phyloP scores from a whole-genome alignment of 306 rosid species.

The Fragaria nilgerrensis region DNA sequence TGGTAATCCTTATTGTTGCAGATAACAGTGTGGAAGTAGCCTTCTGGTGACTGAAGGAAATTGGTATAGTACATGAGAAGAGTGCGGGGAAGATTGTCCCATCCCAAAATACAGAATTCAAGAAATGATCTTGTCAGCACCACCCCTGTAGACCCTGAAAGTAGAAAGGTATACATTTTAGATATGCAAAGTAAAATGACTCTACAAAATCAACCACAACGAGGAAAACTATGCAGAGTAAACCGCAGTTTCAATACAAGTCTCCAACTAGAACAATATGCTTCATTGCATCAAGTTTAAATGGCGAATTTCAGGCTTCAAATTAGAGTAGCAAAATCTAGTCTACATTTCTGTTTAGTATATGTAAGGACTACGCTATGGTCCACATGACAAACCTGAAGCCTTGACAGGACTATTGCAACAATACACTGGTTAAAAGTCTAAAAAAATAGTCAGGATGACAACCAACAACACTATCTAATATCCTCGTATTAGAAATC shows the following conservation, averaged over 20 bases:
- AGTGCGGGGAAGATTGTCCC: slow-evolving; percentile 94
- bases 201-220: slow-evolving; percentile 5
- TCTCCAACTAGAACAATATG: not conserved
- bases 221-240: not conserved
- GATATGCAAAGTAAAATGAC: not conserved
- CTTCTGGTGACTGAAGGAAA: slow-evolving; percentile 71
- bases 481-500: not conserved
- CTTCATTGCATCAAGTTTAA: slow-evolving; percentile 8
- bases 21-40: slow-evolving; percentile 82
- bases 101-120: slow-evolving; percentile 76
- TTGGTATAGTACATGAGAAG: slow-evolving; percentile 88
- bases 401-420: not conserved
- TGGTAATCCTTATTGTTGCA: slow-evolving; percentile 95
- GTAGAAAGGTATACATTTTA: slow-evolving; percentile 9
- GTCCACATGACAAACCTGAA: not conserved
- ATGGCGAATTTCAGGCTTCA: not conserved
- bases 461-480: not conserved
- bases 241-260: not conserved
- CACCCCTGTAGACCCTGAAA: slow-evolving; percentile 76
- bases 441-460: not conserved
- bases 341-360: too few relatives aligned
- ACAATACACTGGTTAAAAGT: not conserved
- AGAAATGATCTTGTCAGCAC: slow-evolving; percentile 68
- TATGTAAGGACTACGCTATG: not conserved
- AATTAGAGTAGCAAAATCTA: not conserved